phyloP scores from a whole-genome alignment of 768 basidiomycete species.

The Xerocomus spinulosus region DNA sequence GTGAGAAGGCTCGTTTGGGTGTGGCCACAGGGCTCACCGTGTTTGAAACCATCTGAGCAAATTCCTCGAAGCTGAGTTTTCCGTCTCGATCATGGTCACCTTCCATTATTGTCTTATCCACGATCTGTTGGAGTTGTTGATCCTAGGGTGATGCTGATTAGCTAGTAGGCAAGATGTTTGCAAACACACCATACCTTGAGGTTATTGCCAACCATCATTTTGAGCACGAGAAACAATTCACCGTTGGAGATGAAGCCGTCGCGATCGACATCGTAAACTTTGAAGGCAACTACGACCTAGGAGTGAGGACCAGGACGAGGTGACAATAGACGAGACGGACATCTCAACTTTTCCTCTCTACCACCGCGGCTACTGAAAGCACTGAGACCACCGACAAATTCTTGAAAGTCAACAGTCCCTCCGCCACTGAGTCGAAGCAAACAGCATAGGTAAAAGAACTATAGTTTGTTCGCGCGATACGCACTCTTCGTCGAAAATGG shows the following conservation, averaged over 20 bases:
- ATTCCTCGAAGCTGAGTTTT: slow-evolving; percentile 96
- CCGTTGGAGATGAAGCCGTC: slow-evolving; percentile 98
- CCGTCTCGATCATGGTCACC: slow-evolving; percentile 98
- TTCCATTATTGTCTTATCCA: slow-evolving; percentile 99
- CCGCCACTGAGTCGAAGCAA: slow-evolving; percentile 62
- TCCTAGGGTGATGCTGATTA: slow-evolving; percentile 50
- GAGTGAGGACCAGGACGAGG: neutral
- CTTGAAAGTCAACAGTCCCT: slow-evolving; percentile 98
- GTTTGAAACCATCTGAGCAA: slow-evolving; percentile 93
- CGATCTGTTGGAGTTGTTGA: slow-evolving; percentile 97
- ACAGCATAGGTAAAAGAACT: neutral
- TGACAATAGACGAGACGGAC: slow-evolving; percentile 44
- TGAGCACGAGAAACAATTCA: slow-evolving; percentile 94
- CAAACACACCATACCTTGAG: slow-evolving; percentile 61
- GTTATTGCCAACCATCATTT: slow-evolving; percentile 99
- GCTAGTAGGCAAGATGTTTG: neutral
- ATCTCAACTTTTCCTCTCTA: slow-evolving; percentile 92
- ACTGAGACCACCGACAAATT: slow-evolving; percentile 96
- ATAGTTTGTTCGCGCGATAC: slow-evolving; percentile 32
- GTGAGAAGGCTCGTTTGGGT: slow-evolving; percentile 6
- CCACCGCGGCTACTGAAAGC: slow-evolving; percentile 97
- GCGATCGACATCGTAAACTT: slow-evolving; percentile 98
- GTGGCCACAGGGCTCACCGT: slow-evolving; percentile 54
- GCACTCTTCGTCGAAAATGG: slow-evolving; percentile 99
- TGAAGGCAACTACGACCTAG: slow-evolving; percentile 83